Evolutionary conservation across 768 basidiomycete species (phyloP), one percentile per base, ranked within the genome.

Genomic region (Amanita pallidorosea): DNA sequence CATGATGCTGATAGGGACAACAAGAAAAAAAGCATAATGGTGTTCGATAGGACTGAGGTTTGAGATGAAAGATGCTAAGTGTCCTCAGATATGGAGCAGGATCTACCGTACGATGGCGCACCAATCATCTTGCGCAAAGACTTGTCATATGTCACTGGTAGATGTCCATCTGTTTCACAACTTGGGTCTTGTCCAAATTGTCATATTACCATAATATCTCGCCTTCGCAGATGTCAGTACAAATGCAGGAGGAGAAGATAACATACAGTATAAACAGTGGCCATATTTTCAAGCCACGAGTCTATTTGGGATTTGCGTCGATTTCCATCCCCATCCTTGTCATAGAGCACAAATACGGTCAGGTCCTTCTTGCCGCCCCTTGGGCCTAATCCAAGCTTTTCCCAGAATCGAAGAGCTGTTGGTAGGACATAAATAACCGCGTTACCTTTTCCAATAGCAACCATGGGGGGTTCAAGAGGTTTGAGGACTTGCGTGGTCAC

Each of bases 341-440:
- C 86, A 49, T 79, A 84, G 43, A 91, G 66, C 1, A 82, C 77
- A 62, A 81, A 88, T 1, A 76, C 77, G 1, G 71, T 74, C 4
- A 86, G 70, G 56, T 91, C 73, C 65, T 92, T 91, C 52, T 67
- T 69, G 6, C 91, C 90, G 33, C 75, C 75, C 43, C 75, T 72
- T 0, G 90, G 90, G 13, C 72, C 70, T 40, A 93, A 61, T 0
- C 86, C 88, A 11, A 91, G 72, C 61, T 89, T 92, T 57, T 87
- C 83, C 89, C 90, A 92, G 62, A 91, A 92, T 2, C 82, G 74
- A 20, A 92, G 60, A 0, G 88, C 83, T 4, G 86, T 65, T 2
- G 88, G 82, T 12, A 79, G 63, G 15, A 88, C 63, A 37, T 88
- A 80, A n/a, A 92, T 69, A 23, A 88, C 64, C 3, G 78, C 73